phyloP scores from a whole-genome alignment of 495 filamentous ascomycete genomes.

The Aspergillus sparsus region DNA sequence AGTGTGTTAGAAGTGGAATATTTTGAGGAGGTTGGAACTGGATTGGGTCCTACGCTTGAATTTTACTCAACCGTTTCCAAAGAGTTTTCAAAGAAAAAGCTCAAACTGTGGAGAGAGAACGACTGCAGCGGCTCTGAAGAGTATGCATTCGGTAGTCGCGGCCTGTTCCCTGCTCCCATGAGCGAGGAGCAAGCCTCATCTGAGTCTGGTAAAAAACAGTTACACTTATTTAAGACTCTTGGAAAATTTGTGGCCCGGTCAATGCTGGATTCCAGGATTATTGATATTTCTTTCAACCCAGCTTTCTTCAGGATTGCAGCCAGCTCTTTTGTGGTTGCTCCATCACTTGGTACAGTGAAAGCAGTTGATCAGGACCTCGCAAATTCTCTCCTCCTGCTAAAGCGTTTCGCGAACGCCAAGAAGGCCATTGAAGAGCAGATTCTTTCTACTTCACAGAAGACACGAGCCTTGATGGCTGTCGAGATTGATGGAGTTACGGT shows the following conservation, averaged over 20 bases:
- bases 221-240: conserved; percentile 88
- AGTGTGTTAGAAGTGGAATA: conserved; percentile 98
- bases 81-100: conserved; percentile 94
- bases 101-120: conserved; percentile 93
- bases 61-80: conserved; percentile 98
- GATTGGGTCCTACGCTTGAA: conserved; percentile 92
- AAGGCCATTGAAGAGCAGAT: conserved; percentile 72
- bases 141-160: conserved; percentile 81
- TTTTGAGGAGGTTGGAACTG: conserved; percentile 97
- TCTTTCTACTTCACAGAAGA: conserved; percentile 67
- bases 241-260: conserved; percentile 97
- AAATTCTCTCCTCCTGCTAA: conserved; percentile 80
- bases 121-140: conserved; percentile 76
- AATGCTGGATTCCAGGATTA: conserved; percentile 98
- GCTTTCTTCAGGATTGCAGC: conserved; percentile 96
- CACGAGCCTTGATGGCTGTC: conserved; percentile 65
- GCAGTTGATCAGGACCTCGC: conserved; percentile 86
- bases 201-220: conserved; percentile 76
- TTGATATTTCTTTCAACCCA: conserved; percentile 96
- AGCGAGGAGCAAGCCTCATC: conserved; percentile 71
- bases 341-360: conserved; percentile 89
- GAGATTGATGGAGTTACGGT: conserved; percentile 70
- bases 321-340: conserved; percentile 67
- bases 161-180: conserved; percentile 92
- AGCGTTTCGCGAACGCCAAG: conserved; percentile 82